Percentiles rank a stretch among this genome's conserved stretches.
These are phyloP conservation scores for Takakia lepidozioides DNA, from an alignment of 225 moss, liverwort and hornwort species.

Conservation along the genomic window DNA sequence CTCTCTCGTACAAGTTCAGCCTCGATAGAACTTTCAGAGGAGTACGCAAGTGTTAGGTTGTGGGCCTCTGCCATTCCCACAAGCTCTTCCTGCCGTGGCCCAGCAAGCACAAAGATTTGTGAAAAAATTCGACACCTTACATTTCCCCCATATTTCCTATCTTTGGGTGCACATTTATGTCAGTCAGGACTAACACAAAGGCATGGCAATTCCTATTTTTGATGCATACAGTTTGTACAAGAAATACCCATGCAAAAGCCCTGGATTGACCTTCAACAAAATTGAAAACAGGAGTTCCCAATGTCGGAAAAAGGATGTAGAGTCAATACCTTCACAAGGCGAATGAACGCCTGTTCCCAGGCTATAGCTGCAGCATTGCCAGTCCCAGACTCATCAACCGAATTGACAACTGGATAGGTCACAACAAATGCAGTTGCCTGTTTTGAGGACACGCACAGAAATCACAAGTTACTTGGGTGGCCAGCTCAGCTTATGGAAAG, in stretches of 20 bases:
- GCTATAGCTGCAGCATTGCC: slow-evolving; percentile 70
- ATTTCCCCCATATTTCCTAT: too few relatives aligned
- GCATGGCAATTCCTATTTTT: not conserved
- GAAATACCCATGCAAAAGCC: not conserved
- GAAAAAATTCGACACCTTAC: too few relatives aligned
- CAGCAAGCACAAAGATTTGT: too few relatives aligned
- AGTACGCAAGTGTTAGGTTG: slow-evolving; percentile 65
- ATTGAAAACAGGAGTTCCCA: not conserved
- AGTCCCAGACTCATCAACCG: slow-evolving; percentile 45
- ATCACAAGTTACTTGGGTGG: too few relatives aligned
- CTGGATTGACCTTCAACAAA: not conserved
- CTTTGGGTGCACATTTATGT: too few relatives aligned
- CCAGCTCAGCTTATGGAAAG: too few relatives aligned
- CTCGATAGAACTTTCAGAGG: slow-evolving; percentile 88
- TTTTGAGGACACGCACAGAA: slow-evolving; percentile 12
- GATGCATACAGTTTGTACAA: too few relatives aligned
- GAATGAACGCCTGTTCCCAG: slow-evolving; percentile 81
- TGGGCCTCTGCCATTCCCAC: slow-evolving; percentile 39
- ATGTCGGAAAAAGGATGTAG: not conserved
- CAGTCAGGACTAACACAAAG: not conserved
- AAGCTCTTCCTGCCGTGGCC: slow-evolving; percentile 87
- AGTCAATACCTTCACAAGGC: slow-evolving; percentile 55
- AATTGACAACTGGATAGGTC: slow-evolving; percentile 82
- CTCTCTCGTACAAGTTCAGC: slow-evolving; percentile 85
- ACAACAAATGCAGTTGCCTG: slow-evolving; percentile 89